phyloP scores from a whole-genome alignment of 495 filamentous ascomycete genomes.

The Rhypophila decipiens region DNA sequence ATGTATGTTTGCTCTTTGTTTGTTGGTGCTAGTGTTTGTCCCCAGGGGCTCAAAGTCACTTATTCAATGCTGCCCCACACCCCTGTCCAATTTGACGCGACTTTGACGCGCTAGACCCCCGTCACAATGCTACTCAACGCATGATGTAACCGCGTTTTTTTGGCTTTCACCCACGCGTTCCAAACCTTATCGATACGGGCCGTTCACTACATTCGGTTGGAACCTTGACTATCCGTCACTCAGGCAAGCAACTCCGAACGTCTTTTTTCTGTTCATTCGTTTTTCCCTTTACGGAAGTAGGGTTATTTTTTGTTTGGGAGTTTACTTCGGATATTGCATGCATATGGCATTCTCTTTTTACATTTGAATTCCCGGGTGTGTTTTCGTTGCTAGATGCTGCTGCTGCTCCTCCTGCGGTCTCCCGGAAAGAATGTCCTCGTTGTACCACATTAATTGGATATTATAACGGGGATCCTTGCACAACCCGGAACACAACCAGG shows the following conservation, averaged over 20 bases:
- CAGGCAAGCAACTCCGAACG: too few species aligned
- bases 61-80: constrained; percentile 25
- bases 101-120: constrained; percentile 15
- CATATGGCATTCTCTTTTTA: too few species aligned
- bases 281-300: too few species aligned
- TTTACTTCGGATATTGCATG: too few species aligned
- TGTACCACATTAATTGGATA: constrained; percentile 26
- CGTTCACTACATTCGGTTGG: too few species aligned
- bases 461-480: constrained; percentile 11
- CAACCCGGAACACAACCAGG: background rate
- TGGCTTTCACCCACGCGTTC: constrained; percentile 4
- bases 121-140: constrained; percentile 2
- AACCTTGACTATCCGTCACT: too few species aligned
- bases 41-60: background rate
- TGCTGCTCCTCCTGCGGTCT: constrained; percentile 16
- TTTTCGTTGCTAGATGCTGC: background rate
- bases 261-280: too few species aligned
- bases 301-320: too few species aligned
- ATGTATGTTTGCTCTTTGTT: too few species aligned
- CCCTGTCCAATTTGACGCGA: constrained; percentile 22
- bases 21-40: too few species aligned
- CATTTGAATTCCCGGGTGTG: background rate
- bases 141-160: constrained; percentile 8
- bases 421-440: constrained; percentile 15
- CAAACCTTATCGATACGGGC: too few species aligned